Conservation (phyloP, 768 basidiomycete species). For the Bullera alba region DNA sequence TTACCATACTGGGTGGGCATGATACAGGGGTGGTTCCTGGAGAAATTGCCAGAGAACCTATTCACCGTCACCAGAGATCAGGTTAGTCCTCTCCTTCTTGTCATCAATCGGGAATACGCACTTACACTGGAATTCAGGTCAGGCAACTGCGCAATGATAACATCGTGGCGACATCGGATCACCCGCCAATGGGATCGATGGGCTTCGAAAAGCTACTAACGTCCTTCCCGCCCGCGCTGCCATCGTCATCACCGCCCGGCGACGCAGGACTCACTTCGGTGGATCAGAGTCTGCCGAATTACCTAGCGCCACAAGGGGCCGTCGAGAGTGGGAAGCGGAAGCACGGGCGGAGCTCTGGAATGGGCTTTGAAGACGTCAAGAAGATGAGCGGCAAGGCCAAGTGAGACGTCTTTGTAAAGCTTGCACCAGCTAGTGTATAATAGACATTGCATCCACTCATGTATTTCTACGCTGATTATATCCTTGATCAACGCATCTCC, state of each 20-base stretch:
- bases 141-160: constrained; percentile 61
- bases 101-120: neutral
- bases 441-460: no score
- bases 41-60: constrained; percentile 58
- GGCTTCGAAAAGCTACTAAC: constrained; percentile 39
- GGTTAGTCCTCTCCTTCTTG: constrained; percentile 46
- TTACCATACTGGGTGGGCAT: constrained; percentile 60
- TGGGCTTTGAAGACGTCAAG: constrained; percentile 22
- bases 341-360: constrained; percentile 33
- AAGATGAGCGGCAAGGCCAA: constrained; percentile 14
- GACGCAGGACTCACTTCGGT: constrained; percentile 51
- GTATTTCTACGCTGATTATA: no score
- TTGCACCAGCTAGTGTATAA: no score
- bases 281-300: constrained; percentile 56
- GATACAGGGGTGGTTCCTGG: constrained; percentile 61
- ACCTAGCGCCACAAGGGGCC: constrained; percentile 39
- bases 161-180: constrained; percentile 29
- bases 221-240: constrained; percentile 34
- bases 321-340: constrained; percentile 40
- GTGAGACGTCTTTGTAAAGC: no score
- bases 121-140: constrained; percentile 47
- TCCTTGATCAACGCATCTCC: no score
- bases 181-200: constrained; percentile 28
- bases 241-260: constrained; percentile 43
- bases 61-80: constrained; percentile 67